Conservation (phyloP, 2,329 filamentous ascomycete species). For the Ophioceras dolichostomum region DNA sequence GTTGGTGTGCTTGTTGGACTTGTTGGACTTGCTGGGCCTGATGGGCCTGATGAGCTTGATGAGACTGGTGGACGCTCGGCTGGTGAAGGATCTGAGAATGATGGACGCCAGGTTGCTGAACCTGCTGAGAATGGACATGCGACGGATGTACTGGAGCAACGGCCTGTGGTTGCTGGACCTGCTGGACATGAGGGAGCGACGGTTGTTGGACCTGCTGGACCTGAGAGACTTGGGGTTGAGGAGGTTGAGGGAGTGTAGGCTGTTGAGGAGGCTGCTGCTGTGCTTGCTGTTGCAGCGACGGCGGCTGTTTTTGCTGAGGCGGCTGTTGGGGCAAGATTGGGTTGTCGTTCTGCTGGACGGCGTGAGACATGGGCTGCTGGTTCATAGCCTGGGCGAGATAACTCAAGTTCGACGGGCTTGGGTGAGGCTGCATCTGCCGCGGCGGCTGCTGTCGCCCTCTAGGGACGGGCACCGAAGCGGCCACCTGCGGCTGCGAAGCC, state of each 20-base stretch:
- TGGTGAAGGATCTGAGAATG: neutral
- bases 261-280: conserved; percentile 10
- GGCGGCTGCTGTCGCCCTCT: conserved; percentile 28
- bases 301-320: conserved; percentile 12
- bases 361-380: conserved; percentile 17
- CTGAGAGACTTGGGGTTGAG: conserved; percentile 8
- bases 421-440: conserved; percentile 30
- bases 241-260: conserved; percentile 8
- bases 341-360: conserved; percentile 3
- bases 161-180: conserved; percentile 8
- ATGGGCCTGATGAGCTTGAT: conserved; percentile 7
- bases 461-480: conserved; percentile 32
- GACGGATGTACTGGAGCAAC: conserved; percentile 1
- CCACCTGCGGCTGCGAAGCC: conserved; percentile 29
- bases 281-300: conserved; percentile 11
- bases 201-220: conserved; percentile 10
- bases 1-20: conserved; percentile 9
- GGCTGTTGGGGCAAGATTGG: conserved; percentile 4
- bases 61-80: neutral
- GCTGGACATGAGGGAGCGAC: conserved; percentile 14
- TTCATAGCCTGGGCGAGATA: conserved; percentile 23
- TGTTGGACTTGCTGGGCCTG: conserved; percentile 18
- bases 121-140: conserved; percentile 1
- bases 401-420: conserved; percentile 15
- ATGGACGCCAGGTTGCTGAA: too few species aligned